Conservation (phyloP, 116 monocot genomes). For the Iris pallida region DNA sequence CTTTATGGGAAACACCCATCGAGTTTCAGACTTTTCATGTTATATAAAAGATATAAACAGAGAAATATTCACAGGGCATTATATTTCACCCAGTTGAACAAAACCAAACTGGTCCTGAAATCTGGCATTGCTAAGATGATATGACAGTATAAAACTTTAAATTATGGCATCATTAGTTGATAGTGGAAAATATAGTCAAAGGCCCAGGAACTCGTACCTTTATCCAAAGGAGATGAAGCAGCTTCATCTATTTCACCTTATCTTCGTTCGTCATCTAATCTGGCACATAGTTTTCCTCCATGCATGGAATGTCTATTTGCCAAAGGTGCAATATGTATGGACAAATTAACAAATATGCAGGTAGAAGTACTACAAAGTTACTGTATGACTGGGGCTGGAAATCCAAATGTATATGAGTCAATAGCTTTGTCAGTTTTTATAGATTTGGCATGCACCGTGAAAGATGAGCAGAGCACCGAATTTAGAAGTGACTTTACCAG, state of each 20-base stretch:
- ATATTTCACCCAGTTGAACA: too few relatives aligned
- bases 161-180: too few relatives aligned
- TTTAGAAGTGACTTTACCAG: conserved; percentile 6
- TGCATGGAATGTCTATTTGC: conserved; percentile 63
- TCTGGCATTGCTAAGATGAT: too few relatives aligned
- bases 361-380: conserved; percentile 43
- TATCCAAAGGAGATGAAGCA: not conserved
- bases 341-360: conserved; percentile 31
- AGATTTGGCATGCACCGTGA: not conserved
- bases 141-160: too few relatives aligned
- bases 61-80: too few relatives aligned
- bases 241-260: not conserved
- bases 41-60: too few relatives aligned
- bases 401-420: conserved; percentile 3
- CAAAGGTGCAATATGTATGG: conserved; percentile 29
- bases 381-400: conserved; percentile 6
- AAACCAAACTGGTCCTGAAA: too few relatives aligned
- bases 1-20: too few relatives aligned
- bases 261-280: not conserved
- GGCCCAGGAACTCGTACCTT: too few relatives aligned
- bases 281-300: conserved; percentile 14
- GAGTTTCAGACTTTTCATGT: too few relatives aligned
- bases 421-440: not conserved
- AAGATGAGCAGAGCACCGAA: not conserved
- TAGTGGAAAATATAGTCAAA: too few relatives aligned